These are phyloP conservation scores for Vishniacozyma victoriae DNA, from an alignment of 768 basidiomycete genomes.

Conservation along the genomic window DNA sequence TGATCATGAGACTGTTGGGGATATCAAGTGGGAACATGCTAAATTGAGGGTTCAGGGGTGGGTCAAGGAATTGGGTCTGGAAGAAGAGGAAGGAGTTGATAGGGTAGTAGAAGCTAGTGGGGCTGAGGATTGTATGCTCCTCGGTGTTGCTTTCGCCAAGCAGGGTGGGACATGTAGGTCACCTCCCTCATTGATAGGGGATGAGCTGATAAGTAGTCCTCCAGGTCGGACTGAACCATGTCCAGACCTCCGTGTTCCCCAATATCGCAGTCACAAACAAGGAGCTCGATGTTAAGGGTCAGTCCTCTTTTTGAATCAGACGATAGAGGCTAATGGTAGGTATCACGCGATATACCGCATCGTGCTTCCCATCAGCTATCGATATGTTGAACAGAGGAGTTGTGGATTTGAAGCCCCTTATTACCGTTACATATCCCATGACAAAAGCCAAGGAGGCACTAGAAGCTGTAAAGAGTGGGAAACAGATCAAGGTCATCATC, in stretches of 20 bases:
- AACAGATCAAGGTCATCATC: conserved; percentile 36
- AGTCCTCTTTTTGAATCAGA: background rate
- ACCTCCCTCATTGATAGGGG: background rate
- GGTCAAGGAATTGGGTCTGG: conserved; percentile 23
- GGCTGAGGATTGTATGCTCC: conserved; percentile 27
- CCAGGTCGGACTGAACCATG: conserved; percentile 34
- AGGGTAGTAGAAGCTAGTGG: conserved; percentile 38
- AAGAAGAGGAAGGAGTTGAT: conserved; percentile 37
- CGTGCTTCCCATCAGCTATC: conserved; percentile 36
- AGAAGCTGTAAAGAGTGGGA: conserved; percentile 31
- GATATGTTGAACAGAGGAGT: conserved; percentile 31
- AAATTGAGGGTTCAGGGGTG: conserved; percentile 21
- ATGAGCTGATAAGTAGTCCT: conserved; percentile 14
- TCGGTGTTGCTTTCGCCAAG: conserved; percentile 39
- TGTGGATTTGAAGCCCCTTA: conserved; percentile 36
- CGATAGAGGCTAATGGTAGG: conserved; percentile 10
- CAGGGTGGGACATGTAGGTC: conserved; percentile 38
- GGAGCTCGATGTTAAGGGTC: conserved; percentile 36
- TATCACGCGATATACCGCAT: conserved; percentile 36
- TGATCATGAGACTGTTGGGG: conserved; percentile 25
- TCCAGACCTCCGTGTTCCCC: conserved; percentile 33
- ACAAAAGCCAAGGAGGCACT: conserved; percentile 28
- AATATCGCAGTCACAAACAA: conserved; percentile 41
- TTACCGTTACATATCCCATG: conserved; percentile 29
- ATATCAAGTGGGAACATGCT: conserved; percentile 34